These are phyloP conservation scores for Metschnikowia peoriensis DNA, from an alignment of 805 yeast species.

Conservation along the genomic window DNA sequence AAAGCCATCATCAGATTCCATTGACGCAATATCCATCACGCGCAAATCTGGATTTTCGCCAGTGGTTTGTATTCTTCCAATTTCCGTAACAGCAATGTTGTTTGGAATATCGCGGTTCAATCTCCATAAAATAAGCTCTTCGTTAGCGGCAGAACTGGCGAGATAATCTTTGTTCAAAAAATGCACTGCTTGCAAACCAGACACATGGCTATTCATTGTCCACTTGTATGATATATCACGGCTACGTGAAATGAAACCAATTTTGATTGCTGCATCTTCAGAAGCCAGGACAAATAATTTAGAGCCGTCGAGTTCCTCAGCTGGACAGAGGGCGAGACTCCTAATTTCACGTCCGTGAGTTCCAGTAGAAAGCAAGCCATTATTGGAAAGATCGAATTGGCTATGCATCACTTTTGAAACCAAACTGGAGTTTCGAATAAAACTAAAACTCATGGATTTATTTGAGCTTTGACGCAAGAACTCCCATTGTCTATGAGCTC, in stretches of 20 bases:
- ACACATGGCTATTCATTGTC: constrained; percentile 77
- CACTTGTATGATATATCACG: constrained; percentile 51
- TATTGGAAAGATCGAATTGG: constrained; percentile 17
- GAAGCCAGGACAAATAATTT: constrained; percentile 70
- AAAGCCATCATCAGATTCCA: constrained; percentile 44
- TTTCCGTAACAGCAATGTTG: constrained; percentile 47
- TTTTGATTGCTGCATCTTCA: constrained; percentile 78
- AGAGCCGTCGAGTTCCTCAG: constrained; percentile 25
- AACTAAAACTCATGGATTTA: constrained; percentile 43
- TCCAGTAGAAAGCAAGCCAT: constrained; percentile 49
- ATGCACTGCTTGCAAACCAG: constrained; percentile 79
- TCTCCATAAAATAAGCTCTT: constrained; percentile 84
- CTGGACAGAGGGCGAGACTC: constrained; percentile 57
- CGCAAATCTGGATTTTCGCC: constrained; percentile 74
- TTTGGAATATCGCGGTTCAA: constrained; percentile 35
- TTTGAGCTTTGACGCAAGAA: constrained; percentile 25
- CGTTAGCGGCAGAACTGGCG: constrained; percentile 73
- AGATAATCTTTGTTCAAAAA: constrained; percentile 50
- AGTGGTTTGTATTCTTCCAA: constrained; percentile 54
- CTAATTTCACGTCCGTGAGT: constrained; percentile 92
- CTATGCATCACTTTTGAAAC: constrained; percentile 29
- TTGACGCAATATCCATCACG: constrained; percentile 75
- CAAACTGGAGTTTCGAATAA: constrained; percentile 53
- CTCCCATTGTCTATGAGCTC: constrained; percentile 85
- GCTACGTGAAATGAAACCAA: constrained; percentile 41